Evolutionary conservation across 31 red algal species (phyloP), one percentile per base, ranked within the genome.

Genomic region (Asparagopsis taxiformis): DNA sequence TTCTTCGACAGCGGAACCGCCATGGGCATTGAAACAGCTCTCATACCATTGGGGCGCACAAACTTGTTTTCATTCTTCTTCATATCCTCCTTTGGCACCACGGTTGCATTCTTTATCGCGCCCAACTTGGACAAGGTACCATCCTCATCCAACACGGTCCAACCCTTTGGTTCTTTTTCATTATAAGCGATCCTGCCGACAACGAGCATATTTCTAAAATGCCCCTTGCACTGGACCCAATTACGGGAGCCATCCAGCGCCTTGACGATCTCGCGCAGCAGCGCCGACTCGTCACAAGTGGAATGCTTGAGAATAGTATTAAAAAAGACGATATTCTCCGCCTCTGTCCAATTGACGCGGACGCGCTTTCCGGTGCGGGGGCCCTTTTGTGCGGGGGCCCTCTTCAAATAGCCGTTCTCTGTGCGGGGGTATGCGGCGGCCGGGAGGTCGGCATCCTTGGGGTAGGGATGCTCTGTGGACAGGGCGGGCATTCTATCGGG

Each of bases 191-290:
- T 85, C 44, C 62, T 49, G 2, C 70, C 70, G 6, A 85, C 81
- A 34, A 62, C 37, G 31, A 74, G 51, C 20, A 85, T 57, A 60
- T 85, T 85, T 59, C 81, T 48, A 51, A 85, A 85, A 36, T 85
- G 81, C 10, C 81, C 81, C 70, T 85, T 85, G 61, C 81, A 85
- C 29, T 85, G 81, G 26, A 75, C 30, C 70, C 70, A 85, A 35
- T 33, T 85, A 0, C 81, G 24, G 0, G 69, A 55, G 3, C 70
- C 70, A 34, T 44, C 53, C 70, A 85, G 50, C 3, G 58, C 70
- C 20, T 21, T 22, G 1, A 75, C 81, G 61, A 75, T 67, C 39
- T 74, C 62, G 7, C 55, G 43, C 26, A 85, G 33, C 5, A 85
- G 37, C 1, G 63, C 69, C 15, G 36, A 26, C 35, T 85, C 81